These are phyloP conservation scores for Saccharomycopsis fermentans DNA, from an alignment of 805 yeast species.

Conservation along the genomic window DNA sequence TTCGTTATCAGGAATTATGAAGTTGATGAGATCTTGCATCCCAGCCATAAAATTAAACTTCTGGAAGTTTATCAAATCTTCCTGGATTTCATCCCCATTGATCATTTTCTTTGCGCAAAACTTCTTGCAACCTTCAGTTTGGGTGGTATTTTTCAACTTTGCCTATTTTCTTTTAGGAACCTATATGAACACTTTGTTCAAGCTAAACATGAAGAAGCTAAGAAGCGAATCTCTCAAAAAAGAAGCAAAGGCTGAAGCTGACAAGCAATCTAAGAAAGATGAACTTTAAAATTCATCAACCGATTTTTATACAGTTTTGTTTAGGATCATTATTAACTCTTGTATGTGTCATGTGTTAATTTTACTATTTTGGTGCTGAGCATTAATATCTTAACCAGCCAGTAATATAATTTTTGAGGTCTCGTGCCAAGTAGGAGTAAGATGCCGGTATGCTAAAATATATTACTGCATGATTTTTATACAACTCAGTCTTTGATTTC, in stretches of 20 bases:
- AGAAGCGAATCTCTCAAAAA: constrained; percentile 19
- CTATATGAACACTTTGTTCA: constrained; percentile 46
- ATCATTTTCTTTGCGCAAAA: constrained; percentile 48
- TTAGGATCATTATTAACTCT: too few relatives aligned
- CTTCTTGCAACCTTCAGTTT: constrained; percentile 44
- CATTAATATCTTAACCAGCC: too few relatives aligned
- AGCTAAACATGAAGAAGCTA: constrained; percentile 25
- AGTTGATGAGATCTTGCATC: constrained; percentile 13
- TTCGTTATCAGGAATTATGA: constrained; percentile 19
- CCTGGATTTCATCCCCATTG: constrained; percentile 44
- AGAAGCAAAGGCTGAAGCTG: constrained; percentile 10
- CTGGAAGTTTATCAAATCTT: constrained; percentile 37
- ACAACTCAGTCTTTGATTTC: too few relatives aligned
- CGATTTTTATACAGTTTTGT: too few relatives aligned
- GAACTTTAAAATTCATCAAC: neutral
- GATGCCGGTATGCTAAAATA: too few relatives aligned
- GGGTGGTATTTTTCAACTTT: constrained; percentile 55
- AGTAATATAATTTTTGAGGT: too few relatives aligned
- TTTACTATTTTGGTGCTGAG: neutral
- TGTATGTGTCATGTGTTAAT: too few relatives aligned
- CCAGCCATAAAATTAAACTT: constrained; percentile 26
- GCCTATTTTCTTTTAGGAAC: constrained; percentile 55
- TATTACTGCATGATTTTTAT: too few relatives aligned
- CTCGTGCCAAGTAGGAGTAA: too few relatives aligned
- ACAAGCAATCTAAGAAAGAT: neutral